Conservation (phyloP, 371 early-diverging fungal species). For the Lichtheimia ornata region DNA sequence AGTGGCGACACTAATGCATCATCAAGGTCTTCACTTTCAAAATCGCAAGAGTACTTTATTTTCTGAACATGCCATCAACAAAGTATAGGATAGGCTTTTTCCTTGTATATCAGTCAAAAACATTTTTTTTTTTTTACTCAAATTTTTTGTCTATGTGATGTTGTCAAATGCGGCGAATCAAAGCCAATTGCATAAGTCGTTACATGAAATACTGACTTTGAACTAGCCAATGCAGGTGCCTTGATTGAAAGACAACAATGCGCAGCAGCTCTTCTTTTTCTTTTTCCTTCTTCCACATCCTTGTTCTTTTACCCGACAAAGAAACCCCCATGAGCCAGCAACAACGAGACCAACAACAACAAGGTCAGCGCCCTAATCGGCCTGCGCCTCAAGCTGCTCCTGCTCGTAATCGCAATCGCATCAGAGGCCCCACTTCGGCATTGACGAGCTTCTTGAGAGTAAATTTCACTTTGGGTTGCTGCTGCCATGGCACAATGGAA, state of each 20-base stretch:
- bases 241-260: too few relatives aligned
- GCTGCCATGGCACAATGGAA: neutral
- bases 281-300: neutral
- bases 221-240: too few relatives aligned
- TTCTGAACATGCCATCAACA: too few relatives aligned
- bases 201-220: too few relatives aligned
- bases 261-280: neutral
- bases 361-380: neutral
- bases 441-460: constrained; percentile 66
- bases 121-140: too few relatives aligned
- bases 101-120: too few relatives aligned
- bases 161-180: too few relatives aligned
- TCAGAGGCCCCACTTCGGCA: constrained; percentile 72
- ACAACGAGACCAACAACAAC: neutral
- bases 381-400: neutral
- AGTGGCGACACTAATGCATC: neutral
- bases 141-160: too few relatives aligned
- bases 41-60: too few relatives aligned
- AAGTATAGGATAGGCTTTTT: too few relatives aligned
- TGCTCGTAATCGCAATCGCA: constrained; percentile 51
- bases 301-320: neutral
- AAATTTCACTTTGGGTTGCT: constrained; percentile 3
- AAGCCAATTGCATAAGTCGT: too few relatives aligned
- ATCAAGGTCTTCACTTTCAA: too few relatives aligned
- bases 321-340: neutral